phyloP scores from a whole-genome alignment of 305 asterid genomes.

The Galium porrigens region DNA sequence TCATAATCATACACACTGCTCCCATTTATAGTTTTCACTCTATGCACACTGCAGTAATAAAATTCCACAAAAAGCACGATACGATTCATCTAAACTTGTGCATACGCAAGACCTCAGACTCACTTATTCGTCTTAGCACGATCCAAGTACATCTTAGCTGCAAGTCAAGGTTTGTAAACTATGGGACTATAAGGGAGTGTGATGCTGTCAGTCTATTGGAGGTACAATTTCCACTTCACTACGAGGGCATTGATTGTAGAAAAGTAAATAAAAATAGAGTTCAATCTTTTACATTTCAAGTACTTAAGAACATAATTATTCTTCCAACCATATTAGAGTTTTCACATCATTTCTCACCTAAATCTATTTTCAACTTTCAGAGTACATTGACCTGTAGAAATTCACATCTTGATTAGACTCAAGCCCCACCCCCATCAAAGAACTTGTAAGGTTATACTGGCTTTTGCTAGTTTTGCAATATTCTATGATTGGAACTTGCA shows the following conservation, averaged over 20 bases:
- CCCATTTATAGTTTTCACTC: background rate
- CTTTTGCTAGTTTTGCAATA: background rate
- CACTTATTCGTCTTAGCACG: background rate
- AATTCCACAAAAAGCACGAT: background rate
- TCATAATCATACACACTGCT: background rate
- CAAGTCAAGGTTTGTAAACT: background rate
- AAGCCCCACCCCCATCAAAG: background rate
- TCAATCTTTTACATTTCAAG: background rate
- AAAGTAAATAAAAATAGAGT: background rate
- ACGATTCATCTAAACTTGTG: background rate
- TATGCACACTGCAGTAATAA: background rate
- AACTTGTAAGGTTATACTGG: background rate
- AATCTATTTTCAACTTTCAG: background rate
- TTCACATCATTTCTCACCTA: background rate
- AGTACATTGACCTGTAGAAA: background rate
- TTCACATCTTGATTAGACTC: background rate
- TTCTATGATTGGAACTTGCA: background rate
- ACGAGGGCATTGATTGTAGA: background rate
- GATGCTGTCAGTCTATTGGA: background rate
- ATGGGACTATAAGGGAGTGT: background rate
- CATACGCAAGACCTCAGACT: background rate
- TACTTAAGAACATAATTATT: background rate
- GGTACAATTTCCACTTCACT: background rate
- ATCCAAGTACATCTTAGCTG: background rate
- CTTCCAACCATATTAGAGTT: background rate